These are phyloP conservation scores for Pterulicium gracile DNA, from an alignment of 1,284 basidiomycete genomes.

Conservation along the genomic window DNA sequence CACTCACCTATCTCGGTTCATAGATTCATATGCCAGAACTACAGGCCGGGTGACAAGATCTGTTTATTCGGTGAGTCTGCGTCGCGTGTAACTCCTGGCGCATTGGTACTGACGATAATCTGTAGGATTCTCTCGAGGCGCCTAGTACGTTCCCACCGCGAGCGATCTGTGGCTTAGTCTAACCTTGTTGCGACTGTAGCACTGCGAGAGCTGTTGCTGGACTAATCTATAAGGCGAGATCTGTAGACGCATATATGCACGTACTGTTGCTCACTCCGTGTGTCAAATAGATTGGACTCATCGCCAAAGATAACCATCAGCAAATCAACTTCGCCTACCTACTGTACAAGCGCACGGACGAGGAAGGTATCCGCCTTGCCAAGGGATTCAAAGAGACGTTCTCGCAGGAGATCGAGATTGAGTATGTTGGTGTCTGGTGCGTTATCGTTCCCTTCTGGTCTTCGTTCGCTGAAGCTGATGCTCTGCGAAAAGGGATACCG, in stretches of 20 bases:
- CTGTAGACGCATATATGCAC: not conserved
- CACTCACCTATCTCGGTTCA: constrained; percentile 31
- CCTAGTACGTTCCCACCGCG: constrained; percentile 40
- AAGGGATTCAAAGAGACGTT: constrained; percentile 59
- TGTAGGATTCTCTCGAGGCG: constrained; percentile 63
- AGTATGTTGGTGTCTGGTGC: constrained; percentile 60
- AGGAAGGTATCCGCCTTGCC: constrained; percentile 30
- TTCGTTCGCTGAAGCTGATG: constrained; percentile 9
- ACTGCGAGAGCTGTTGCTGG: constrained; percentile 49
- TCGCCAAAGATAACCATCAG: constrained; percentile 45
- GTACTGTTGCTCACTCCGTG: constrained; percentile 32
- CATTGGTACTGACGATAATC: not conserved
- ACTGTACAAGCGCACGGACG: constrained; percentile 41
- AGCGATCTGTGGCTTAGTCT: no score
- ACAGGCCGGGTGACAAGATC: constrained; percentile 44
- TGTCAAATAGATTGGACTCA: constrained; percentile 40
- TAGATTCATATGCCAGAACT: constrained; percentile 62
- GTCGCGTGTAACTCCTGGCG: not conserved
- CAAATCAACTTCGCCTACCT: constrained; percentile 60
- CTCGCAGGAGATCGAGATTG: constrained; percentile 43
- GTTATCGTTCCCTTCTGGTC: constrained; percentile 11
- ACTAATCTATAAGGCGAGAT: constrained; percentile 32
- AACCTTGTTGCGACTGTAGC: not conserved
- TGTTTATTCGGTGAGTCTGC: constrained; percentile 44
- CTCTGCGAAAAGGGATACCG: constrained; percentile 43